phyloP scores from a whole-genome alignment of 805 yeast species.

The Komagataella phaffii region DNA sequence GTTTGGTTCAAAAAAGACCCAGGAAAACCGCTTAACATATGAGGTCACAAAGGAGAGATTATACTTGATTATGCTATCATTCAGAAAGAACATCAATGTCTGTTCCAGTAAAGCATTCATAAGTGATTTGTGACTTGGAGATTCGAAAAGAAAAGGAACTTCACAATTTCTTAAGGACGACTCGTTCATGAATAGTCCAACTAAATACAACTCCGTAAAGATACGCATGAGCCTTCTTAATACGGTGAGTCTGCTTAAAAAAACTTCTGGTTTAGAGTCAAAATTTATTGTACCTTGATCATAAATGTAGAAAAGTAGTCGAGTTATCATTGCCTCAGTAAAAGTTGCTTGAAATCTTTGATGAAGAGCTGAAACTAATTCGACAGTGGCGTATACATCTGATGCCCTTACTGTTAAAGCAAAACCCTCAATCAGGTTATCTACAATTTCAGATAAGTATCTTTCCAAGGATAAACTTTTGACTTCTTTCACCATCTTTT shows the following conservation, averaged over 20 bases:
- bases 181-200: conserved; percentile 38
- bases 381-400: conserved; percentile 53
- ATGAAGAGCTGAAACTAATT: conserved; percentile 59
- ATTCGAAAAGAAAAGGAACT: conserved; percentile 30
- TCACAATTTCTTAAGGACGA: conserved; percentile 26
- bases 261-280: neutral
- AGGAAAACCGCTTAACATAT: conserved; percentile 35
- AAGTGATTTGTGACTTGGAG: conserved; percentile 23
- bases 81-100: conserved; percentile 24
- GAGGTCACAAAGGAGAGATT: conserved; percentile 25
- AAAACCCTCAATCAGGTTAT: conserved; percentile 52
- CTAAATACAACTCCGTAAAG: conserved; percentile 41
- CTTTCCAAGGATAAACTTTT: conserved; percentile 52
- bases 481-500: conserved; percentile 44
- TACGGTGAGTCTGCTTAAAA: conserved; percentile 19
- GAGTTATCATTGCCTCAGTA: conserved; percentile 31
- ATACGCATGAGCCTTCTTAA: conserved; percentile 36
- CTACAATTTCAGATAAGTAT: conserved; percentile 56
- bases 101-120: conserved; percentile 16
- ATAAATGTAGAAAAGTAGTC: conserved; percentile 26
- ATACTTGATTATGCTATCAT: conserved; percentile 6
- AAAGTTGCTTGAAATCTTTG: conserved; percentile 52
- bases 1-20: conserved; percentile 17
- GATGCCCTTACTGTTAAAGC: conserved; percentile 33
- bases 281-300: neutral